Conservation (phyloP, 805 yeast genomes). For the Wickerhamiella shivajii region DNA sequence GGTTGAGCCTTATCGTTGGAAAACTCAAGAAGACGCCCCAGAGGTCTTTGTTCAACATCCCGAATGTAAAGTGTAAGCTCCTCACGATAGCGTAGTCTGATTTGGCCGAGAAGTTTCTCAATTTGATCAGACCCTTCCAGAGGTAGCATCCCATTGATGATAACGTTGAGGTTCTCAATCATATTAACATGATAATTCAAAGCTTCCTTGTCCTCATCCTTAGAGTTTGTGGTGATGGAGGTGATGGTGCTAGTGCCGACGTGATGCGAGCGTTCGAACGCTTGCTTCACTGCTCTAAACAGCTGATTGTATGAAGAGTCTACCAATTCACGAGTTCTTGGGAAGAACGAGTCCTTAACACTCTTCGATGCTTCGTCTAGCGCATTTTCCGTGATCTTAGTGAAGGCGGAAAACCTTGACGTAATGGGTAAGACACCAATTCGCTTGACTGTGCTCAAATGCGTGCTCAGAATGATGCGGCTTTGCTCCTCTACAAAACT, state of each 20-base stretch:
- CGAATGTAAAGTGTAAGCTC: conserved; percentile 32
- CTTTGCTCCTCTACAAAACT: conserved; percentile 44
- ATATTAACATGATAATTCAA: conserved; percentile 33
- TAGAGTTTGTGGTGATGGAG: conserved; percentile 7
- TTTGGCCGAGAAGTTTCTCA: conserved; percentile 18
- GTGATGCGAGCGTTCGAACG: conserved; percentile 11
- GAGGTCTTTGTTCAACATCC: conserved; percentile 35
- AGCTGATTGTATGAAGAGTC: conserved; percentile 14
- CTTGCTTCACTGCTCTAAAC: conserved; percentile 18
- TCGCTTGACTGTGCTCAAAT: conserved; percentile 25
- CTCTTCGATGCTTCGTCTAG: no score
- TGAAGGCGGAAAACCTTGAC: conserved; percentile 34
- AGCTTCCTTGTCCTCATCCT: conserved; percentile 25
- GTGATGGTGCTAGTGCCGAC: background rate
- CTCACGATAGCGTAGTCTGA: conserved; percentile 20
- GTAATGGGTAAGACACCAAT: conserved; percentile 33
- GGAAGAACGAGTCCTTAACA: conserved; percentile 2
- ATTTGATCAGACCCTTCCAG: conserved; percentile 12
- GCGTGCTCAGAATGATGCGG: conserved; percentile 29
- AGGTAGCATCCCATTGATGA: conserved; percentile 24
- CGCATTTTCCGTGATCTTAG: no score
- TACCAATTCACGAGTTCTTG: conserved; percentile 11
- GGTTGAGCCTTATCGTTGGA: conserved; percentile 36
- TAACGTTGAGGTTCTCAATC: conserved; percentile 40
- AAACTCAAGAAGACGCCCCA: conserved; percentile 57